Percentiles rank a stretch among this genome's conserved stretches.
Conservation (phyloP, 2,329 filamentous ascomycete species). For the Tolypocladium paradoxum region DNA sequence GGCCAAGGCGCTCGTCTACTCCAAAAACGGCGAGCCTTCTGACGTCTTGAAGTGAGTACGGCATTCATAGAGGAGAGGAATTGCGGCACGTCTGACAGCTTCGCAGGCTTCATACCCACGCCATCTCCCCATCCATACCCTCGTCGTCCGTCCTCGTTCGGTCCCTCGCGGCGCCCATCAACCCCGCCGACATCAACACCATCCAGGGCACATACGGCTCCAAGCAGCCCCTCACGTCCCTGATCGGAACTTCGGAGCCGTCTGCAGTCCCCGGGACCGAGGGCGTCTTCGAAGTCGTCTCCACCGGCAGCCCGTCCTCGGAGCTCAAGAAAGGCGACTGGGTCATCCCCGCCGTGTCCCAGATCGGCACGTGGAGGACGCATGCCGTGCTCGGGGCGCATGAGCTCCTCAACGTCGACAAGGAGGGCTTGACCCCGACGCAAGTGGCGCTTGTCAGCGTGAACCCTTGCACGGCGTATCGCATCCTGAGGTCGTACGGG, state of each 20-base stretch:
- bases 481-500: constrained; percentile 78
- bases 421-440: constrained; percentile 56
- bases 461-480: constrained; percentile 90
- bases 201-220: constrained; percentile 93
- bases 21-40: constrained; percentile 61
- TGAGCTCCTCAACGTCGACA: constrained; percentile 59
- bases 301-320: constrained; percentile 46
- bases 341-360: constrained; percentile 77
- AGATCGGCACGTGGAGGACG: constrained; percentile 91
- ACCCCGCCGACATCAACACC: constrained; percentile 96
- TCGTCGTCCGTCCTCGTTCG: constrained; percentile 60
- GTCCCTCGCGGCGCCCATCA: constrained; percentile 84
- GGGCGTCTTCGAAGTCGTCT: constrained; percentile 82
- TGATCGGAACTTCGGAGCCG: constrained; percentile 66
- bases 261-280: constrained; percentile 81
- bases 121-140: constrained; percentile 65
- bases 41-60: constrained; percentile 53
- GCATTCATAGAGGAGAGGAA: not conserved
- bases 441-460: constrained; percentile 84
- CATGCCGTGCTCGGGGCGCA: constrained; percentile 58
- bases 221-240: constrained; percentile 64
- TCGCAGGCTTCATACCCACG: constrained; percentile 57
- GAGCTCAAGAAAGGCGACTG: constrained; percentile 68
- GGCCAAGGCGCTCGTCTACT: constrained; percentile 71
- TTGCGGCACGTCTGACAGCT: not conserved